Percentiles rank a stretch among this genome's conserved stretches.
These are phyloP conservation scores for Porpolomopsis calyptriformis DNA, from an alignment of 768 basidiomycete species.

Conservation along the genomic window DNA sequence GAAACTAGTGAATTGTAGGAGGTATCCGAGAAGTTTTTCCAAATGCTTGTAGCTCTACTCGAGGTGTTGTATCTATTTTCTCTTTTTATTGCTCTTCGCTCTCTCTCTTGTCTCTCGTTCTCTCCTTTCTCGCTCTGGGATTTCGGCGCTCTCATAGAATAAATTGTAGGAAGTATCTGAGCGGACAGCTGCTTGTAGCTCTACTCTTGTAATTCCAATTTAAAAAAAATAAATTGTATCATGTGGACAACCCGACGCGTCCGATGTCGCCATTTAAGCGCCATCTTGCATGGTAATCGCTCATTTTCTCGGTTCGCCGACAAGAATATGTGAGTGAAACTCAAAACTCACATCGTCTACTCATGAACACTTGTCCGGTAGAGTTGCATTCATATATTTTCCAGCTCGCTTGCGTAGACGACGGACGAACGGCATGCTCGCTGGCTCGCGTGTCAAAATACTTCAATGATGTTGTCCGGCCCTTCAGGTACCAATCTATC, in stretches of 20 bases:
- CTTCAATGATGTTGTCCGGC: slow-evolving; percentile 26
- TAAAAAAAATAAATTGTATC: not conserved
- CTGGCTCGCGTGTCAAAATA: slow-evolving; percentile 31
- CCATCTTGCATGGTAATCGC: too few species aligned
- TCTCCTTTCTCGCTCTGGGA: too few species aligned
- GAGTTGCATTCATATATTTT: slow-evolving; percentile 38
- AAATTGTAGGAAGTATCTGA: too few species aligned
- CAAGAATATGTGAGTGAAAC: too few species aligned
- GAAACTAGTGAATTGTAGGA: not conserved
- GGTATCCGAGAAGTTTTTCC: not conserved
- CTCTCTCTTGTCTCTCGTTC: too few species aligned
- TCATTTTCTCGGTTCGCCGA: too few species aligned
- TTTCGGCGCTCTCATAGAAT: too few species aligned
- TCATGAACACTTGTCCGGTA: slow-evolving; percentile 29
- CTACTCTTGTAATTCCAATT: not conserved
- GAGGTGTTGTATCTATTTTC: too few species aligned
- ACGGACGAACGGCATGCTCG: slow-evolving; percentile 26
- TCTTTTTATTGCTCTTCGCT: too few species aligned
- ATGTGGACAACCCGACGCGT: not conserved
- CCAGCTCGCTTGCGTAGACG: slow-evolving; percentile 31
- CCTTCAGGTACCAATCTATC: slow-evolving; percentile 32
- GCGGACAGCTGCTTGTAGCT: too few species aligned
- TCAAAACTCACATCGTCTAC: not conserved
- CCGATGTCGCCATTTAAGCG: not conserved
- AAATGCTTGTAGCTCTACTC: not conserved